Evolutionary conservation across 768 basidiomycete genomes (phyloP).

Genomic region (Leccinum pellstonianum): DNA sequence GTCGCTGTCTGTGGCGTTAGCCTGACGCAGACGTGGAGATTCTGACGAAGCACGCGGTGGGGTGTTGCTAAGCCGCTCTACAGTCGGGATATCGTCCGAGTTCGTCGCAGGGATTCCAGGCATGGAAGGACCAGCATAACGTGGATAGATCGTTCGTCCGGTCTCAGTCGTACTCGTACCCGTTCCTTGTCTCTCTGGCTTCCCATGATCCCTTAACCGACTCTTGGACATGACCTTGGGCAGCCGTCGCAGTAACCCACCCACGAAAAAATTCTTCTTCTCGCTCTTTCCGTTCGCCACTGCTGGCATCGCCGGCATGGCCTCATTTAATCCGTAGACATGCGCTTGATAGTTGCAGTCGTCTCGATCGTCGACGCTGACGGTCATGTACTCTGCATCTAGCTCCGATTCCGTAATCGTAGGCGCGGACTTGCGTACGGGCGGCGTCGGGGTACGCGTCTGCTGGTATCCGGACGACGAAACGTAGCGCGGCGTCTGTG

Average conservation of each 20-base stretch:
- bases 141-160: conserved; percentile 16
- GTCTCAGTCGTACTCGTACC: conserved; percentile 11
- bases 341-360: conserved; percentile 21
- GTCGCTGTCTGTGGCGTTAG: conserved; percentile 20
- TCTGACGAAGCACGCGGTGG: conserved; percentile 25
- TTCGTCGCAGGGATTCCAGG: conserved; percentile 22
- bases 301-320: conserved; percentile 12
- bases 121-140: conserved; percentile 21
- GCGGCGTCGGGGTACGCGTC: conserved; percentile 28
- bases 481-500: conserved; percentile 27
- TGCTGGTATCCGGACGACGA: conserved; percentile 21
- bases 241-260: conserved; percentile 30
- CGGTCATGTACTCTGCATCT: conserved; percentile 36
- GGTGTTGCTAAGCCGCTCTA: conserved; percentile 26
- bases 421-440: conserved; percentile 28
- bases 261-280: conserved; percentile 32
- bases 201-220: conserved; percentile 27
- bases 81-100: conserved; percentile 31
- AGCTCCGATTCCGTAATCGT: conserved; percentile 33
- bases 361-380: conserved; percentile 26
- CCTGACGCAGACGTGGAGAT: conserved; percentile 23
- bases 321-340: conserved; percentile 27
- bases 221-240: conserved; percentile 35
- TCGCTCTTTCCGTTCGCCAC: conserved; percentile 30
- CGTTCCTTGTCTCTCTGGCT: conserved; percentile 22